Conservation (phyloP, 768 basidiomycete genomes). For the Pleurotus tuber-regium region DNA sequence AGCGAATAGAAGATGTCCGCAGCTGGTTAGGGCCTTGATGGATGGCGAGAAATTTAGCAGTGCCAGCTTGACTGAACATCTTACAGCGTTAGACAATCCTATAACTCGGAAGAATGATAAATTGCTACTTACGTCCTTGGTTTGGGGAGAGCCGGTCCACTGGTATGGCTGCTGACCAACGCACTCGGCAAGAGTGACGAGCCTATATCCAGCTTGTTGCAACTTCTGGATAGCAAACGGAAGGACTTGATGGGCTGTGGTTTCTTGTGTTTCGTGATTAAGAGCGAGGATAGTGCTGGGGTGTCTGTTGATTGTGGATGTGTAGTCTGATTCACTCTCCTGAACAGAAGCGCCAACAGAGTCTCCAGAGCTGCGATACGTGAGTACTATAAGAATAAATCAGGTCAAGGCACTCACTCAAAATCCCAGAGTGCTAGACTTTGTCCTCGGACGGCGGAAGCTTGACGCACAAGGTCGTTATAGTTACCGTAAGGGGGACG, state of each 20-base stretch:
- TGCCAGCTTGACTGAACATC: too few relatives aligned
- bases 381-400: neutral
- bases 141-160: neutral
- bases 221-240: conserved; percentile 17
- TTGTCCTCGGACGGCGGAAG: conserved; percentile 21
- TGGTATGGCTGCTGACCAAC: conserved; percentile 2
- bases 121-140: conserved; percentile 7
- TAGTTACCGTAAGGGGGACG: conserved; percentile 38
- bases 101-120: too few relatives aligned
- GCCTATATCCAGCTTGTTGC: neutral
- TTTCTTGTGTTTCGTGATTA: conserved; percentile 35
- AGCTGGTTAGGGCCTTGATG: too few relatives aligned
- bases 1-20: too few relatives aligned
- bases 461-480: conserved; percentile 28
- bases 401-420: conserved; percentile 22
- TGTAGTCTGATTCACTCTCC: conserved; percentile 30
- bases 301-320: conserved; percentile 22
- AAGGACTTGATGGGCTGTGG: conserved; percentile 12
- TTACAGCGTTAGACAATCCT: too few relatives aligned
- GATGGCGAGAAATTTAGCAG: too few relatives aligned
- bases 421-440: conserved; percentile 30
- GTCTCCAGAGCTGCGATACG: conserved; percentile 31
- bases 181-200: conserved; percentile 6
- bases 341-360: conserved; percentile 32
- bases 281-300: conserved; percentile 36